A percentile compares a stretch with the other conserved stretches of the same genome.
Conservation (phyloP, 139 green algal genomes). For the Prasinococcaceae sp. region DNA sequence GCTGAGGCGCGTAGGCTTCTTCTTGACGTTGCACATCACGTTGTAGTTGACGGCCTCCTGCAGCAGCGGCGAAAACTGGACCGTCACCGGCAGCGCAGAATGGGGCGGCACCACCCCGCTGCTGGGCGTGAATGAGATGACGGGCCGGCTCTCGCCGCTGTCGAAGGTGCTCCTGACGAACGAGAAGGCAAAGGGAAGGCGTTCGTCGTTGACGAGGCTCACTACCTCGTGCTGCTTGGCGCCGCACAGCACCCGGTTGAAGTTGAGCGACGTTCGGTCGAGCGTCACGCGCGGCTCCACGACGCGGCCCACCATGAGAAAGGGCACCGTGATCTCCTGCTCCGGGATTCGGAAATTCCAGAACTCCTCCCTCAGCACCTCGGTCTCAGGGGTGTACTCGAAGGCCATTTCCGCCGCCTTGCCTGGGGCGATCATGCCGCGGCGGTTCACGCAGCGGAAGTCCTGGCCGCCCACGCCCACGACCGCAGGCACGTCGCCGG, state of each 20-base stretch:
- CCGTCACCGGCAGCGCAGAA: constrained; percentile 25
- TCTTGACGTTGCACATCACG: constrained; percentile 40
- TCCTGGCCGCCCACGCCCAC: constrained; percentile 1
- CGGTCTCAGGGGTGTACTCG: constrained; percentile 41
- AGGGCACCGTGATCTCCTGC: constrained; percentile 44
- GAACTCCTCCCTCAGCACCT: constrained; percentile 40
- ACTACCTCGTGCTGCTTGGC: constrained; percentile 13
- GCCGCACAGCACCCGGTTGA: constrained; percentile 33
- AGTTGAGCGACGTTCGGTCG: constrained; percentile 49
- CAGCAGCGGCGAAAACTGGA: constrained; percentile 34
- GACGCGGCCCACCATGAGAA: constrained; percentile 53
- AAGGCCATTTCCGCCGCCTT: constrained; percentile 68
- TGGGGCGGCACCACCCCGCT: constrained; percentile 38
- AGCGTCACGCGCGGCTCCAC: constrained; percentile 49
- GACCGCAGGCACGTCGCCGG: no score
- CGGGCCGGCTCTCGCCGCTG: not conserved
- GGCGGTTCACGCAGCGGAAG: constrained; percentile 12
- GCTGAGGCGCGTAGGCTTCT: constrained; percentile 45
- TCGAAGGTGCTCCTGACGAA: constrained; percentile 54
- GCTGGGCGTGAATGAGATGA: constrained; percentile 39
- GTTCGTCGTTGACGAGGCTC: constrained; percentile 49
- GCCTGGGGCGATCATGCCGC: constrained; percentile 36
- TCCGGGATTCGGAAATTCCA: constrained; percentile 57
- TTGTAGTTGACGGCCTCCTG: constrained; percentile 59
- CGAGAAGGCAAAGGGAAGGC: constrained; percentile 50